Evolutionary conservation across 805 yeast species (phyloP).

Genomic region (Kluyveromyces aestuarii): DNA sequence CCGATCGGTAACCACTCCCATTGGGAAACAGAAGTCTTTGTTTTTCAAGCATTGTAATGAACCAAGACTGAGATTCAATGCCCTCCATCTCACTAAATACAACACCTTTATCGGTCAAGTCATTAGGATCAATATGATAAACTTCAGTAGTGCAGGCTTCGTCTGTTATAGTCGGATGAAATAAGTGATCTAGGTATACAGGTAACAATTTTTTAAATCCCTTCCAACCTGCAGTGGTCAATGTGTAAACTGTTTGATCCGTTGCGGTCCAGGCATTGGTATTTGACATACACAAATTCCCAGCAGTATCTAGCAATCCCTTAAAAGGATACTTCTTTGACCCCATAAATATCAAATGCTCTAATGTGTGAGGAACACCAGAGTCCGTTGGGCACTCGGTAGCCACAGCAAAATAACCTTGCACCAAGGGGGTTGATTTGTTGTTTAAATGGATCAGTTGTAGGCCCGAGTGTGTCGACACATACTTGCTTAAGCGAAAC

Average conservation of each 20-base stretch:
- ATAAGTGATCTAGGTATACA: slow-evolving; percentile 78
- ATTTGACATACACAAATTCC: slow-evolving; percentile 71
- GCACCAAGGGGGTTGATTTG: slow-evolving; percentile 78
- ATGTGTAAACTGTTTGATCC: slow-evolving; percentile 89
- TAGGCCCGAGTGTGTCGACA: slow-evolving; percentile 70
- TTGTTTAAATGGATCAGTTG: slow-evolving; percentile 63
- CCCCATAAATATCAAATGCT: slow-evolving; percentile 93
- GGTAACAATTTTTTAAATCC: slow-evolving; percentile 83
- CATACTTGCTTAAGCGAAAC: slow-evolving; percentile 57
- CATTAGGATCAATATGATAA: slow-evolving; percentile 85
- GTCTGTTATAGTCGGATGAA: slow-evolving; percentile 79
- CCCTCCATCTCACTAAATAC: slow-evolving; percentile 97
- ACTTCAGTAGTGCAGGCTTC: slow-evolving; percentile 92
- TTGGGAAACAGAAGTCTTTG: slow-evolving; percentile 47
- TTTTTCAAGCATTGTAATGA: slow-evolving; percentile 48
- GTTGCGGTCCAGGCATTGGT: slow-evolving; percentile 98
- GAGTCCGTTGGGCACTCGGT: slow-evolving; percentile 82
- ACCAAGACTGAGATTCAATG: slow-evolving; percentile 70
- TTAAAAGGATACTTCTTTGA: slow-evolving; percentile 82
- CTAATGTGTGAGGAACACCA: slow-evolving; percentile 93
- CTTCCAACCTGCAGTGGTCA: slow-evolving; percentile 92
- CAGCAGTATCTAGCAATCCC: slow-evolving; percentile 80
- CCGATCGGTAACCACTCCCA: slow-evolving; percentile 78
- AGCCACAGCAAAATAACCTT: slow-evolving; percentile 93
- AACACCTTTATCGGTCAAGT: slow-evolving; percentile 82